phyloP scores from a whole-genome alignment of 768 basidiomycete genomes.

The Leccinum disarticulatum region DNA sequence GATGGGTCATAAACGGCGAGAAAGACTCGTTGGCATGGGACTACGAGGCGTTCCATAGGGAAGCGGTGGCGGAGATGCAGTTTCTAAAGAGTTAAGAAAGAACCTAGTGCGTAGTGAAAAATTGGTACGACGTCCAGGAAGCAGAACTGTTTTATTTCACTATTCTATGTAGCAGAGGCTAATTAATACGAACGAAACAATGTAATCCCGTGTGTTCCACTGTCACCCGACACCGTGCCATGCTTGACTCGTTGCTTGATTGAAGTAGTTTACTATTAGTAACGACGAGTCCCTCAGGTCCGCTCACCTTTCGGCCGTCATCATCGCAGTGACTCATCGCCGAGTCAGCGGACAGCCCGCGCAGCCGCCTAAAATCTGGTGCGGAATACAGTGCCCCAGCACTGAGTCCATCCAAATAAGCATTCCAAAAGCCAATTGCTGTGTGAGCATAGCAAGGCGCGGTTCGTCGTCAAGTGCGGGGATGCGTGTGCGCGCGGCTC shows the following conservation, averaged over 20 bases:
- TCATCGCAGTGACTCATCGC: neutral
- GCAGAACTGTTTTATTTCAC: too few species aligned
- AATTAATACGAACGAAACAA: neutral
- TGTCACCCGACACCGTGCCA: too few species aligned
- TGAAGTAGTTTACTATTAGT: too few species aligned
- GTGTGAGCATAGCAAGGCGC: neutral
- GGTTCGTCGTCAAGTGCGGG: neutral
- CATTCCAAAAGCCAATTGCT: neutral
- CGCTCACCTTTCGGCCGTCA: neutral
- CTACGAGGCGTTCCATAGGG: slow-evolving; percentile 31
- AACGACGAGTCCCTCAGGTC: neutral
- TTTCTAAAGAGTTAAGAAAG: slow-evolving; percentile 20
- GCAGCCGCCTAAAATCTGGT: too few species aligned
- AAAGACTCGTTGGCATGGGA: slow-evolving; percentile 27
- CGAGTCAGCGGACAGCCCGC: too few species aligned
- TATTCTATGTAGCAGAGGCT: neutral
- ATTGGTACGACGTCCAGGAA: neutral
- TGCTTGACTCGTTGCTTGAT: too few species aligned
- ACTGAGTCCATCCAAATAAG: neutral
- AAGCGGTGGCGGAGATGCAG: slow-evolving; percentile 25
- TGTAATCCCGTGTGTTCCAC: neutral
- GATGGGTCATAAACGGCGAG: slow-evolving; percentile 43
- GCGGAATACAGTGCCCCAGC: too few species aligned
- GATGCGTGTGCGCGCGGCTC: neutral
- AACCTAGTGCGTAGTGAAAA: slow-evolving; percentile 4